A percentile compares a stretch with the other conserved stretches of the same genome.
Conservation (phyloP, 495 filamentous ascomycete genomes). For the Xylaria acuta region DNA sequence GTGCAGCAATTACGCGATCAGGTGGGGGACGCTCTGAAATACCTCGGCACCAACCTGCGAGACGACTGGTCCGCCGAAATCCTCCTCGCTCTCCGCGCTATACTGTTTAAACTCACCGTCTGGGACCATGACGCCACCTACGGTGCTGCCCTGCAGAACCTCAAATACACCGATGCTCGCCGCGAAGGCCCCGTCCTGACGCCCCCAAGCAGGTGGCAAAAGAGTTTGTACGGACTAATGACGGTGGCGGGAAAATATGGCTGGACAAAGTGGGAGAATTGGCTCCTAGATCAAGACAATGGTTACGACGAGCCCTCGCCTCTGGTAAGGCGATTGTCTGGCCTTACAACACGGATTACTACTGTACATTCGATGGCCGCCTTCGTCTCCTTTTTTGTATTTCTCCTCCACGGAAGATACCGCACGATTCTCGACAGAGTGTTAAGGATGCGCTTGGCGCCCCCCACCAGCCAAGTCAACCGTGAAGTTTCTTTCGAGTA, state of each 20-base stretch:
- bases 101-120: conserved; percentile 92
- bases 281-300: conserved; percentile 76
- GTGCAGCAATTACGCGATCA: conserved; percentile 84
- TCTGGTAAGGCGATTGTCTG: conserved; percentile 63
- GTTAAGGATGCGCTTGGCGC: conserved; percentile 82
- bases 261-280: conserved; percentile 90
- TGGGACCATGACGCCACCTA: conserved; percentile 97
- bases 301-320: conserved; percentile 65
- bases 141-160: conserved; percentile 88
- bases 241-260: conserved; percentile 88
- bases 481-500: conserved; percentile 97
- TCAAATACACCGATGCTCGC: conserved; percentile 87
- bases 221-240: conserved; percentile 79
- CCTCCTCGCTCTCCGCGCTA: conserved; percentile 71
- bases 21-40: conserved; percentile 87
- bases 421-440: conserved; percentile 88
- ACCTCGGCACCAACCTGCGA: conserved; percentile 70
- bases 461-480: conserved; percentile 79
- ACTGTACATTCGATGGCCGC: conserved; percentile 79
- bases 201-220: conserved; percentile 75
- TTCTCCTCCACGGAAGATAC: conserved; percentile 88
- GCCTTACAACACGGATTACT: conserved; percentile 70
- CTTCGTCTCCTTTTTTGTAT: conserved; percentile 85
- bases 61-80: conserved; percentile 92
- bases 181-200: conserved; percentile 64